phyloP scores from a whole-genome alignment of 75 land plant species.

The Larix kaempferi region DNA sequence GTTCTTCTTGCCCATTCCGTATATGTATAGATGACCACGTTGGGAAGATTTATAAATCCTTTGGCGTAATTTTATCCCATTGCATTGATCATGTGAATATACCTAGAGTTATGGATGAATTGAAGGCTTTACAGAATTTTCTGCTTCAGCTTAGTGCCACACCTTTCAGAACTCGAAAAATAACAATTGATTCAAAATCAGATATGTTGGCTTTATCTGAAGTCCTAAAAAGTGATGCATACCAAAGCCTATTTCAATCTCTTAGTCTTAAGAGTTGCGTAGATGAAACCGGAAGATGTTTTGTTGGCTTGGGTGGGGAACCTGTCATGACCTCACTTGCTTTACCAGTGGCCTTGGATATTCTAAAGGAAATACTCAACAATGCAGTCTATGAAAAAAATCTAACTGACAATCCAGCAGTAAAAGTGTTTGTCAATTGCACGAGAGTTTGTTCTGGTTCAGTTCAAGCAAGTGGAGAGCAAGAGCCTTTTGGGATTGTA shows the following conservation, averaged over 20 bases:
- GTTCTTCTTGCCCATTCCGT: constrained; percentile 48
- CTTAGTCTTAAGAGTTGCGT: constrained; percentile 33
- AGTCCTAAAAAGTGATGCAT: constrained; percentile 14
- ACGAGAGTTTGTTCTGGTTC: constrained; percentile 60
- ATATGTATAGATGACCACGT: constrained; percentile 81
- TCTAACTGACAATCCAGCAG: constrained; percentile 18
- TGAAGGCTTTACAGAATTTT: constrained; percentile 37
- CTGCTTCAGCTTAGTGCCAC: constrained; percentile 33
- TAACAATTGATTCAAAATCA: constrained; percentile 21
- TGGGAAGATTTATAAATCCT: constrained; percentile 39
- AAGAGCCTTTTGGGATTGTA: constrained; percentile 85
- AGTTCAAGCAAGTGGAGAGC: constrained; percentile 85
- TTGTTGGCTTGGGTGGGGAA: constrained; percentile 41
- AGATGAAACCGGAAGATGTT: constrained; percentile 23
- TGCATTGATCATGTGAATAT: constrained; percentile 18
- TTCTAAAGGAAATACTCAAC: constrained; percentile 40
- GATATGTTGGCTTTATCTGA: constrained; percentile 3
- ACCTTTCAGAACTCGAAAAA: constrained; percentile 49
- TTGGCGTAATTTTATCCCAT: constrained; percentile 29
- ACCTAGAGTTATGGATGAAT: constrained; percentile 26
- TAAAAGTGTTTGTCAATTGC: constrained; percentile 27
- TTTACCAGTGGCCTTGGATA: constrained; percentile 65
- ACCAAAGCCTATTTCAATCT: constrained; percentile 39
- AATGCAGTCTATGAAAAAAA: constrained; percentile 14
- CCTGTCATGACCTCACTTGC: constrained; percentile 70